phyloP scores from a whole-genome alignment of 2,329 filamentous ascomycete species.

The Colletotrichum scovillei region DNA sequence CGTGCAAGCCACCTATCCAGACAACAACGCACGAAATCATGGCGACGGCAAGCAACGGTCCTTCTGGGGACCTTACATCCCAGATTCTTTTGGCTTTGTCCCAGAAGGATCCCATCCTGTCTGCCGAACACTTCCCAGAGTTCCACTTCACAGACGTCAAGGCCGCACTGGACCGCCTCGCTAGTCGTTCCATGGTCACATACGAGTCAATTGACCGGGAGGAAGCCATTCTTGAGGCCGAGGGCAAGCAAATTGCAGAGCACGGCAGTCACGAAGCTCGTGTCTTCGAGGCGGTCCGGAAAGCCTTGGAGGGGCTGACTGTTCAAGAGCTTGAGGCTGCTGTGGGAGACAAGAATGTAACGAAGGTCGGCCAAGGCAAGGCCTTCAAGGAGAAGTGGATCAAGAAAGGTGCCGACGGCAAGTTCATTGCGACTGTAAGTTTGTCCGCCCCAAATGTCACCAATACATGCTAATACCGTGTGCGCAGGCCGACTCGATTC shows the following conservation, averaged over 20 bases:
- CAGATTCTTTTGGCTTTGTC: conserved; percentile 75
- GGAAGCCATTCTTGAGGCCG: conserved; percentile 78
- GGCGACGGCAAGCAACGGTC: conserved; percentile 51
- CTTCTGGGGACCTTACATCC: conserved; percentile 68
- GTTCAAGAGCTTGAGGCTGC: conserved; percentile 77
- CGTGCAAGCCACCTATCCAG: conserved; percentile 9
- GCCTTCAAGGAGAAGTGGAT: conserved; percentile 88
- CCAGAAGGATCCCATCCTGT: conserved; percentile 73
- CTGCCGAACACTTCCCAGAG: conserved; percentile 76
- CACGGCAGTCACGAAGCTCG: conserved; percentile 86
- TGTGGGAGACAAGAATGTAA: conserved; percentile 78
- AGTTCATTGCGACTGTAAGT: conserved; percentile 62
- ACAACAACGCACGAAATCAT: conserved; percentile 46
- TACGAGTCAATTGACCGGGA: conserved; percentile 88
- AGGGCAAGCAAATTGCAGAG: conserved; percentile 77
- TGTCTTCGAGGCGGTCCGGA: conserved; percentile 79
- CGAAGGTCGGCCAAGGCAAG: conserved; percentile 92
- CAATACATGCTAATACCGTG: conserved; percentile 18
- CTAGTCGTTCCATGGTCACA: conserved; percentile 85
- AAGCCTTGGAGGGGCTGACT: conserved; percentile 82
- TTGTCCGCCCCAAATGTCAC: not conserved
- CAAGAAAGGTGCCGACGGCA: conserved; percentile 68
- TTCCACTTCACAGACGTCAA: conserved; percentile 78
- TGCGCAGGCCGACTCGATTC: conserved; percentile 74
- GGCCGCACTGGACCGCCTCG: conserved; percentile 86